Conservation (phyloP, 1,139 yeast genomes). For the Geotrichum cucujoidarum region DNA sequence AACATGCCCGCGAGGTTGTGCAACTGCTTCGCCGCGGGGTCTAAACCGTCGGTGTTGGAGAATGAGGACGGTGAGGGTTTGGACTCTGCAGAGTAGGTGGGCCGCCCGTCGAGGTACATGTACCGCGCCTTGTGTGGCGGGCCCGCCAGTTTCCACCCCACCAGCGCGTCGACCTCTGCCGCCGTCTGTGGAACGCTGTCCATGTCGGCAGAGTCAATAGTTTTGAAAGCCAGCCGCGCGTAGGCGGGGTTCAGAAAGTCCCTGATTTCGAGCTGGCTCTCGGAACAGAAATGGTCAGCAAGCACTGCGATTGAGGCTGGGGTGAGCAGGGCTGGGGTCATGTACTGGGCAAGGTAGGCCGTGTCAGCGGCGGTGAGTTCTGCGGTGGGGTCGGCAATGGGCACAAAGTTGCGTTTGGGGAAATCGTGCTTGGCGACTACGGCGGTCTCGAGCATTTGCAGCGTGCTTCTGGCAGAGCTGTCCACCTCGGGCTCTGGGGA, state of each 20-base stretch:
- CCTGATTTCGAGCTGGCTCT: conserved; percentile 64
- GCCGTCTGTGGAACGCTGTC: conserved; percentile 62
- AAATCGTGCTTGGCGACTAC: conserved; percentile 76
- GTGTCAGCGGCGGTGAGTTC: conserved; percentile 37
- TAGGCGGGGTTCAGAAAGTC: conserved; percentile 57
- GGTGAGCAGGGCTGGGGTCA: conserved; percentile 55
- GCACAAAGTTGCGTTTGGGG: conserved; percentile 41
- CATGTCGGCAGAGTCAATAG: conserved; percentile 42
- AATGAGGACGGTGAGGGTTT: conserved; percentile 10
- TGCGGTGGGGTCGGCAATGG: neutral
- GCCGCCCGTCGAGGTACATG: conserved; percentile 57
- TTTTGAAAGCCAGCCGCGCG: conserved; percentile 45
- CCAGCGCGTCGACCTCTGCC: conserved; percentile 49
- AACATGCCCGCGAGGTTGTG: conserved; percentile 55
- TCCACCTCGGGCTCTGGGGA: conserved; percentile 69
- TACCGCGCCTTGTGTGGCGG: conserved; percentile 94
- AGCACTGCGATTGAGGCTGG: conserved; percentile 43
- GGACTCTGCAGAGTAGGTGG: conserved; percentile 18
- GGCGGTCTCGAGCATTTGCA: conserved; percentile 73
- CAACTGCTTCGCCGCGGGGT: conserved; percentile 36
- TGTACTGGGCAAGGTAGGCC: conserved; percentile 45
- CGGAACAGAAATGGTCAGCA: conserved; percentile 52
- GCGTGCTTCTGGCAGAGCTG: conserved; percentile 69
- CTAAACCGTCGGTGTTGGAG: neutral
- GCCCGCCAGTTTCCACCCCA: conserved; percentile 80